Evolutionary conservation across 2,329 filamentous ascomycete species (phyloP), one percentile per base, ranked within the genome.

Genomic region (Arthroderma sp.): DNA sequence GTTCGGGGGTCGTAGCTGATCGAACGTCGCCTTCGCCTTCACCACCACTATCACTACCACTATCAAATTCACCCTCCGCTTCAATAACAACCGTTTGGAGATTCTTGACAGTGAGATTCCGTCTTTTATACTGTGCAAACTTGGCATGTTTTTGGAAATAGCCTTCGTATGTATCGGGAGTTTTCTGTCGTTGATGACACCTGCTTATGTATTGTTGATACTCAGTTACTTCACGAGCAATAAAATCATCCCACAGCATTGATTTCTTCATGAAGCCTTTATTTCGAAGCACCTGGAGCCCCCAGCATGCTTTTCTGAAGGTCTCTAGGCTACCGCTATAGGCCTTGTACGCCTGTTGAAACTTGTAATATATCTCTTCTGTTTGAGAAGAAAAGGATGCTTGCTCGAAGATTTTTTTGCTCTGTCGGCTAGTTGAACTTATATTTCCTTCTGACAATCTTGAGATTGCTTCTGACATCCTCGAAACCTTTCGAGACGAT

Each of bases 161-260:
- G 1, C 67, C 62, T 56, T 72, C 68, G 56, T 76, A 77, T 6
- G 58, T 52, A 17, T 71, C 54, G 19, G 62, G 59, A 35, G 69
- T 63, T 2, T 66, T 63, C 0, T 64, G 63, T 25, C 63, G 62
- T 9, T 63, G 63, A 5, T 59, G 51, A 55, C 64, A 65, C n/a
- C 66, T 54, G 35, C 66, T 57, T 4, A 68, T 51, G 59, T 76
- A 70, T n/a, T 56, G 55, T 2, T 63, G 66, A 59, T 75, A 77
- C 25, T 70, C 66, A 15, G 66, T 59, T 5, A 68, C 63, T 59
- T 74, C 67, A 61, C 69, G 67, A 55, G 72, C 74, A 54, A 77
- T 63, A 58, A 74, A 76, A 60, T 77, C 75, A 63, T 77, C 75
- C 71, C 74, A 76, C 13, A 76, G 56, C 23, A 67, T 71, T 11